Conservation (phyloP, 352 stramenopile species). For the Globisporangium alternatum region DNA sequence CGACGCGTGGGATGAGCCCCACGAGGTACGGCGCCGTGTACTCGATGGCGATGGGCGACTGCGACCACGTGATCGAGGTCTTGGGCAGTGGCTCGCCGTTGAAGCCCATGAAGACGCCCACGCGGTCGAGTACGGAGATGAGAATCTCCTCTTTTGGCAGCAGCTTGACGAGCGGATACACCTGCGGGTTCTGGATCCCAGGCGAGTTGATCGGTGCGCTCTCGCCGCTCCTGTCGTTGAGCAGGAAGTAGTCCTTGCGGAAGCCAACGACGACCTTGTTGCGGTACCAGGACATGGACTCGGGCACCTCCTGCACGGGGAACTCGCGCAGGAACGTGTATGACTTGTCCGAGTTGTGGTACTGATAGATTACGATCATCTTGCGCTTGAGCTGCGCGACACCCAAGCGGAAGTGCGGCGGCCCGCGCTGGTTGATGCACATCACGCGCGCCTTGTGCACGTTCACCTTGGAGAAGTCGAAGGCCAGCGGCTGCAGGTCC, state of each 20-base stretch:
- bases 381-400: slow-evolving; percentile 64
- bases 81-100: slow-evolving; percentile 75
- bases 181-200: slow-evolving; percentile 59
- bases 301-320: slow-evolving; percentile 62
- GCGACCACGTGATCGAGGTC: slow-evolving; percentile 83
- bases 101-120: slow-evolving; percentile 79
- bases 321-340: slow-evolving; percentile 84
- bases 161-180: slow-evolving; percentile 74
- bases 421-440: slow-evolving; percentile 83
- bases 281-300: slow-evolving; percentile 84
- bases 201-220: slow-evolving; percentile 67
- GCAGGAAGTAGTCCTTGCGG: slow-evolving; percentile 69
- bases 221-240: slow-evolving; percentile 84
- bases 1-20: slow-evolving; percentile 67
- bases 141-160: slow-evolving; percentile 85
- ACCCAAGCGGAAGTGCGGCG: slow-evolving; percentile 80
- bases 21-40: slow-evolving; percentile 81
- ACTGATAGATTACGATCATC: slow-evolving; percentile 80
- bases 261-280: slow-evolving; percentile 86
- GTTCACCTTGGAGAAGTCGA: slow-evolving; percentile 83
- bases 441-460: slow-evolving; percentile 59
- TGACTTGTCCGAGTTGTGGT: slow-evolving; percentile 71
- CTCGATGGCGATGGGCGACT: slow-evolving; percentile 67
- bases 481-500: slow-evolving; percentile 70
- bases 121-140: slow-evolving; percentile 78